Percentiles rank a stretch among this genome's conserved stretches.
Evolutionary conservation across 2,329 filamentous ascomycete species (phyloP).

Genomic region (Penicillium sp.): DNA sequence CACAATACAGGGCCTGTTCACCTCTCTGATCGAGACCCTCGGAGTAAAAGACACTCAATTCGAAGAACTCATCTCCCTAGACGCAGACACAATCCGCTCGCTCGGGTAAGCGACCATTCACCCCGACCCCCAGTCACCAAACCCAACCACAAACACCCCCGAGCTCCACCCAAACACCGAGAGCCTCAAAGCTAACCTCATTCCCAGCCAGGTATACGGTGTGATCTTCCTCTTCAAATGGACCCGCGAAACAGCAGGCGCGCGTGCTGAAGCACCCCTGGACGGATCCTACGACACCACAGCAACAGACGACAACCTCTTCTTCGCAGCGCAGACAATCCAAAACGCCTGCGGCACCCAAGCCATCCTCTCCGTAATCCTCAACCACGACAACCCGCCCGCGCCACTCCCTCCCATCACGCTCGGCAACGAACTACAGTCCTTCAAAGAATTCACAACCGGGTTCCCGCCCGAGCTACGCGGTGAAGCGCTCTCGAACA

Average conservation of each 20-base stretch:
- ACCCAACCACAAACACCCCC: conserved; percentile 1
- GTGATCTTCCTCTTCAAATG: conserved; percentile 99
- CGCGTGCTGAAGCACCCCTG: conserved; percentile 66
- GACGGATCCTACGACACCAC: conserved; percentile 80
- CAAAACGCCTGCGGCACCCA: conserved; percentile 98
- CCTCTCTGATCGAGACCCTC: conserved; percentile 88
- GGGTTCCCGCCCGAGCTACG: conserved; percentile 76
- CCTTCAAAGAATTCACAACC: conserved; percentile 87
- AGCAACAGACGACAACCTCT: conserved; percentile 73
- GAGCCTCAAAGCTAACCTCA: conserved; percentile 4
- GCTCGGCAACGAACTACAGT: conserved; percentile 69
- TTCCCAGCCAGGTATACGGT: conserved; percentile 74
- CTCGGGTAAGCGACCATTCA: conserved; percentile 37
- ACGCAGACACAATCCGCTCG: conserved; percentile 61
- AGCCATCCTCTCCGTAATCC: conserved; percentile 83
- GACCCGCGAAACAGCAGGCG: conserved; percentile 60
- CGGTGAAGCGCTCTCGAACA: conserved; percentile 72
- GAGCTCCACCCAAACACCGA: neutral
- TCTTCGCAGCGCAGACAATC: conserved; percentile 96
- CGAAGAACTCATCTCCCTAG: conserved; percentile 90
- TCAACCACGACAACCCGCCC: conserved; percentile 68
- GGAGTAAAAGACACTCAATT: conserved; percentile 94
- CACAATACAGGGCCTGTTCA: conserved; percentile 79
- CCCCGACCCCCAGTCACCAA: neutral
- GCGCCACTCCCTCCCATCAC: conserved; percentile 54